phyloP scores from a whole-genome alignment of 768 basidiomycete genomes.

The Boletus rubescentipes region DNA sequence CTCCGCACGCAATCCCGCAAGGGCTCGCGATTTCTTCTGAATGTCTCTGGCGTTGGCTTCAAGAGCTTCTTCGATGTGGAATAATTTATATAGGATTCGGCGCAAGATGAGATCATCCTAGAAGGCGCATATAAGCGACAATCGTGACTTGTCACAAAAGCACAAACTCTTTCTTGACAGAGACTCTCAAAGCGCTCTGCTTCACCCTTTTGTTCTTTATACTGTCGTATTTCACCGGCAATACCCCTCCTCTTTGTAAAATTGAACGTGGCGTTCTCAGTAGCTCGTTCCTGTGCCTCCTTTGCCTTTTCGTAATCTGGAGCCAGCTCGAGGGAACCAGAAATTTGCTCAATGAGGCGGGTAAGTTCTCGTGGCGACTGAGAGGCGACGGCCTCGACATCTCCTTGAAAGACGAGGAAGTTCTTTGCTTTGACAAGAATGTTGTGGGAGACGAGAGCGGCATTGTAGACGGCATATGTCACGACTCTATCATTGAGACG shows the following conservation, averaged over 20 bases:
- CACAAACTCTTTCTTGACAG: constrained; percentile 66
- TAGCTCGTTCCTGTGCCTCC: constrained; percentile 83
- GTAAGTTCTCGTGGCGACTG: constrained; percentile 91
- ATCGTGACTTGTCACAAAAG: not conserved
- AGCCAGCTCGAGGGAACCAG: constrained; percentile 88
- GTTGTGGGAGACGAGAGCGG: constrained; percentile 83
- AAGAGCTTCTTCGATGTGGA: constrained; percentile 84
- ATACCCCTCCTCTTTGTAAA: constrained; percentile 94
- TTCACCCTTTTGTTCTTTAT: constrained; percentile 95
- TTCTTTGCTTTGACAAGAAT: constrained; percentile 99
- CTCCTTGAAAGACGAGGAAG: constrained; percentile 98
- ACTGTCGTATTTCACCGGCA: constrained; percentile 93
- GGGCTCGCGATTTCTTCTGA: constrained; percentile 67
- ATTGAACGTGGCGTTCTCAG: constrained; percentile 92
- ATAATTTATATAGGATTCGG: constrained; percentile 85
- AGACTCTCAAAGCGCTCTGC: constrained; percentile 84
- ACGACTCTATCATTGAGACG: constrained; percentile 78
- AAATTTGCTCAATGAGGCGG: constrained; percentile 92
- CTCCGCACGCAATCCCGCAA: constrained; percentile 66
- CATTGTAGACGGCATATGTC: constrained; percentile 86
- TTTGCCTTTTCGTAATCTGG: constrained; percentile 88
- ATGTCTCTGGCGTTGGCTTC: constrained; percentile 70
- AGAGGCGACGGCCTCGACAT: constrained; percentile 96
- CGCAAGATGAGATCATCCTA: constrained; percentile 82
- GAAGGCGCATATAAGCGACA: constrained; percentile 6